A percentile compares a stretch with the other conserved stretches of the same genome.
Conservation (phyloP, 768 basidiomycete species). For the Solioccasus polychromus region DNA sequence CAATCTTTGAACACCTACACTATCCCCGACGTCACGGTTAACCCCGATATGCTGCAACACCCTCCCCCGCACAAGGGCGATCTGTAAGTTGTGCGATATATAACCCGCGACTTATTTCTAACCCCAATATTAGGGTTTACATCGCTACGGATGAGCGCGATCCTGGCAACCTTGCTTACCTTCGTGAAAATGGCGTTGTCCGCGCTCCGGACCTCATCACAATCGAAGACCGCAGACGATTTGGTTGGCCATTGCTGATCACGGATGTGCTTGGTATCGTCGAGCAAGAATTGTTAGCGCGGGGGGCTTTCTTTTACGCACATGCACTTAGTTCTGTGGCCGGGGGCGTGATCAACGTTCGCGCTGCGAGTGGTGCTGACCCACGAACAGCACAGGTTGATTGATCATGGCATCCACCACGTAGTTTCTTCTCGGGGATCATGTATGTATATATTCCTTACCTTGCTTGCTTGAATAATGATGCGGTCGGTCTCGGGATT, state of each 20-base stretch:
- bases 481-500: too few species aligned
- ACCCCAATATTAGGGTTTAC: conserved; percentile 25
- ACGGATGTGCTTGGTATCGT: conserved; percentile 43
- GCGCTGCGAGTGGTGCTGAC: conserved; percentile 39
- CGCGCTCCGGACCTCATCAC: conserved; percentile 42
- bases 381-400: conserved; percentile 38
- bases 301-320: conserved; percentile 40
- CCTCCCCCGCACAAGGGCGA: conserved; percentile 20
- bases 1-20: conserved; percentile 19
- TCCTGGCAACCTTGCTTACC: conserved; percentile 31
- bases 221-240: conserved; percentile 37
- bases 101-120: conserved; percentile 5
- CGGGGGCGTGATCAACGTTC: conserved; percentile 41
- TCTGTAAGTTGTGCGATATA: conserved; percentile 12
- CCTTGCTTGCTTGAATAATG: background rate
- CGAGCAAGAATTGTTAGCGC: conserved; percentile 41
- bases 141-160: conserved; percentile 43
- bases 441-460: background rate
- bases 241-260: conserved; percentile 43
- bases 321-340: conserved; percentile 42
- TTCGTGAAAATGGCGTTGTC: conserved; percentile 36
- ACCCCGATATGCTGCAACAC: conserved; percentile 14
- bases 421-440: background rate
- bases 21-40: conserved; percentile 19
- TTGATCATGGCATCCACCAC: too few species aligned